These are phyloP conservation scores for Articulospora tetracladia DNA, from an alignment of 495 filamentous ascomycete species.

Conservation along the genomic window DNA sequence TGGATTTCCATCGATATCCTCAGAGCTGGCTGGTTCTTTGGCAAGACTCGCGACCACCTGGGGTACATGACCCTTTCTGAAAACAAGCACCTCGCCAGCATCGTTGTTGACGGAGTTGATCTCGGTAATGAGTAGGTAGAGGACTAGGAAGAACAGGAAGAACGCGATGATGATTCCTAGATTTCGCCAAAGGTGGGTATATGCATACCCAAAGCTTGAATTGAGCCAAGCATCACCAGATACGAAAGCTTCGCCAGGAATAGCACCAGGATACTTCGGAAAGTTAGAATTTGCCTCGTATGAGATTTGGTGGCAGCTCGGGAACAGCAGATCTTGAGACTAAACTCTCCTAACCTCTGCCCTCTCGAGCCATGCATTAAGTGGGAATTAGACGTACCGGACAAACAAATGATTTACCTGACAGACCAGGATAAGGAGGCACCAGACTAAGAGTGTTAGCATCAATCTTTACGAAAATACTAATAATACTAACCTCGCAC, in stretches of 20 bases:
- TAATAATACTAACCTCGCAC: conserved; percentile 44
- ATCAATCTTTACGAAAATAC: neutral
- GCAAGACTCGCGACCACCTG: conserved; percentile 40
- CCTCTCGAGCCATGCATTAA: too few relatives aligned
- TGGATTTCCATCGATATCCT: conserved; percentile 30
- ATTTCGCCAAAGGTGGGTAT: conserved; percentile 40
- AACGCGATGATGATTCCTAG: conserved; percentile 65
- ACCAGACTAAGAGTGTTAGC: conserved; percentile 34
- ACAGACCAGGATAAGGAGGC: conserved; percentile 39
- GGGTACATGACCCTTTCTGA: conserved; percentile 57
- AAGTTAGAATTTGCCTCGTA: neutral
- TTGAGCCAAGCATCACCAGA: conserved; percentile 49
- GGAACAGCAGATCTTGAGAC: too few relatives aligned
- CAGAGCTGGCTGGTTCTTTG: conserved; percentile 44
- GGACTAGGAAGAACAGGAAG: conserved; percentile 55
- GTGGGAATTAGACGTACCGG: conserved; percentile 29
- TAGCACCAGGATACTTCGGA: conserved; percentile 40
- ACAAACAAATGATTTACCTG: conserved; percentile 41
- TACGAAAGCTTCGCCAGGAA: conserved; percentile 45
- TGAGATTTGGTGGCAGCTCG: too few relatives aligned
- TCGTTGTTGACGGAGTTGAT: conserved; percentile 64
- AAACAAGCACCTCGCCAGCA: conserved; percentile 64
- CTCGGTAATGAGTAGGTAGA: conserved; percentile 64
- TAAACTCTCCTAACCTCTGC: too few relatives aligned
- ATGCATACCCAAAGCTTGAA: conserved; percentile 39